phyloP scores from a whole-genome alignment of 73 alveolate species.

The Uronychia binucleata region DNA sequence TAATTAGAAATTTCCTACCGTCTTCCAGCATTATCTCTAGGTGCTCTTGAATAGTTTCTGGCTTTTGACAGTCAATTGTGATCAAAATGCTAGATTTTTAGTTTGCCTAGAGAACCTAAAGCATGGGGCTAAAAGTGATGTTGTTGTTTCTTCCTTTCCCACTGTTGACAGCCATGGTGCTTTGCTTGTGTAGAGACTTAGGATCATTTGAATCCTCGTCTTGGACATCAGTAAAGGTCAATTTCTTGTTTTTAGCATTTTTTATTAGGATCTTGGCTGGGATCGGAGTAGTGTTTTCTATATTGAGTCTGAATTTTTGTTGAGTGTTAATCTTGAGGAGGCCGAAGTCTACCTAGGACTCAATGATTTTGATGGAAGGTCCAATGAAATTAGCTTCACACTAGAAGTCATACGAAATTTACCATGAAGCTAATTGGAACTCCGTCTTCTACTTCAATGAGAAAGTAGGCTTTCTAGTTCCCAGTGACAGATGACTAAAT shows the following conservation, averaged over 20 bases:
- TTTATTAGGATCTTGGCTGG: conserved; percentile 40
- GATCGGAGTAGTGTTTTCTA: conserved; percentile 49
- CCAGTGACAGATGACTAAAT: conserved; percentile 27
- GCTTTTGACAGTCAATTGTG: conserved; percentile 10
- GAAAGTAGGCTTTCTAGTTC: conserved; percentile 31
- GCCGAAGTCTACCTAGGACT: conserved; percentile 62
- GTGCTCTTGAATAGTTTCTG: conserved; percentile 57
- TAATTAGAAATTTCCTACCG: too few relatives aligned
- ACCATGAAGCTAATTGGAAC: conserved; percentile 57
- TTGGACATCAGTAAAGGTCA: conserved; percentile 14
- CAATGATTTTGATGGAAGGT: conserved; percentile 48
- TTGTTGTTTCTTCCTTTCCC: conserved; percentile 2
- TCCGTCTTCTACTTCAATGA: conserved; percentile 69
- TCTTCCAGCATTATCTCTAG: conserved; percentile 44
- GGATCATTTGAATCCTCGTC: not conserved
- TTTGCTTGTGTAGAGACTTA: not conserved
- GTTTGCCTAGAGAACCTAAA: conserved; percentile 9
- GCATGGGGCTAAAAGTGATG: conserved; percentile 19
- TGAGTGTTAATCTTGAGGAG: conserved; percentile 50
- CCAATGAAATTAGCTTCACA: conserved; percentile 56
- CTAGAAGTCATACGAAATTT: too few relatives aligned
- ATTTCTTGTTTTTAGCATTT: conserved; percentile 22
- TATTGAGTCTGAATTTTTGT: conserved; percentile 12
- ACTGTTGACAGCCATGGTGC: not conserved
- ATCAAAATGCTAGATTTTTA: conserved; percentile 6